Percentiles rank a stretch among this genome's conserved stretches.
phyloP scores from a whole-genome alignment of 2,329 filamentous ascomycete species.

The Diplodia seriata region DNA sequence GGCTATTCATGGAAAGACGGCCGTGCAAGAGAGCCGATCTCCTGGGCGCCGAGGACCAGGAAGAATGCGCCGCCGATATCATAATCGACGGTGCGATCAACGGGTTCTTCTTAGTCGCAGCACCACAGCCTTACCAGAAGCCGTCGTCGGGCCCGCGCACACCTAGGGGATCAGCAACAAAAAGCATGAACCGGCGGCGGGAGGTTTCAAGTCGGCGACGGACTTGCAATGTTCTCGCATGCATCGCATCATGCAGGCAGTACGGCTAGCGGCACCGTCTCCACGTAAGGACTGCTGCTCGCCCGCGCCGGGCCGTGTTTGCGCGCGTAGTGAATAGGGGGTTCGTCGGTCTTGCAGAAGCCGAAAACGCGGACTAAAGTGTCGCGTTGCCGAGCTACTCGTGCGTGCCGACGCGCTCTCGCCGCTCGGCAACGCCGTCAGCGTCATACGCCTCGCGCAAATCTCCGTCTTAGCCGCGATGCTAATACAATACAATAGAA shows the following conservation, averaged over 20 bases:
- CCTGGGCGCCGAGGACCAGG: neutral
- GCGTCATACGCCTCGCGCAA: neutral
- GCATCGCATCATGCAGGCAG: too few relatives aligned
- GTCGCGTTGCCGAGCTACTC: conserved; percentile 3
- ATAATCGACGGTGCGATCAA: conserved; percentile 23
- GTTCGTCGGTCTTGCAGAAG: neutral
- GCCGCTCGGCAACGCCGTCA: neutral
- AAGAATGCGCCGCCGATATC: conserved; percentile 13
- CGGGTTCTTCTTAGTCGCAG: neutral
- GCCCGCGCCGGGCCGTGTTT: neutral
- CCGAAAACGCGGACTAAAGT: neutral
- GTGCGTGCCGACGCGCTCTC: too few relatives aligned
- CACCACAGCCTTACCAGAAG: conserved; percentile 19
- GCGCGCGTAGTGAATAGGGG: conserved; percentile 24
- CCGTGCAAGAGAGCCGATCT: conserved; percentile 15
- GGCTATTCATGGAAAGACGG: neutral
- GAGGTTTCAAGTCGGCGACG: neutral
- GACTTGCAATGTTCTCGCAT: neutral
- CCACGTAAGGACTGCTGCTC: neutral
- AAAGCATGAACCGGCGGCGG: neutral
- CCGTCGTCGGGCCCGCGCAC: conserved; percentile 16
- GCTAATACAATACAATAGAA: neutral
- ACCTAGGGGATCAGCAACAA: conserved; percentile 2
- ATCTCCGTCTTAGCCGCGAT: conserved; percentile 13
- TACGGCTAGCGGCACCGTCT: neutral